Conservation (phyloP, 1,284 basidiomycete genomes). For the Pyrrhoderma noxium region DNA sequence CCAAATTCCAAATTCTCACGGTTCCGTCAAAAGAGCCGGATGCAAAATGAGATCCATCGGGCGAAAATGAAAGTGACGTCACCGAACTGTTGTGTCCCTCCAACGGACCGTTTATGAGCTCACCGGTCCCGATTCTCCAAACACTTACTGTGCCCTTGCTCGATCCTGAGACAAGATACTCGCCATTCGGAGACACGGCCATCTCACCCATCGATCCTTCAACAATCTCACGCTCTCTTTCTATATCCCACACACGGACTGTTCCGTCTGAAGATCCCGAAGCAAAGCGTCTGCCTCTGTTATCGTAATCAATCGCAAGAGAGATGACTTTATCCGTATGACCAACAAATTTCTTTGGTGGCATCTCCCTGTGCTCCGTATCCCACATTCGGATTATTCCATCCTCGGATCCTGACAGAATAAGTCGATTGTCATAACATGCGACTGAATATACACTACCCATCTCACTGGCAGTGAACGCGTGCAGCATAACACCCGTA, state of each 20-base stretch:
- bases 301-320: constrained; percentile 39
- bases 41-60: constrained; percentile 1
- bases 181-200: constrained; percentile 5
- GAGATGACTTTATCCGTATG: neutral
- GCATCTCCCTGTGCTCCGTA: neutral
- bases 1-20: constrained; percentile 18
- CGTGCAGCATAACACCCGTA: neutral
- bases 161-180: constrained; percentile 3
- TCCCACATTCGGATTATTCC: constrained; percentile 1
- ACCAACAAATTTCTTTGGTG: neutral
- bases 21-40: constrained; percentile 13
- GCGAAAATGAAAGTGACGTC: constrained; percentile 9
- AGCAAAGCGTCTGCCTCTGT: constrained; percentile 72
- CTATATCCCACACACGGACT: constrained; percentile 81
- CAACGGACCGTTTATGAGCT: neutral
- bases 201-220: constrained; percentile 23
- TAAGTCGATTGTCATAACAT: neutral
- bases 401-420: constrained; percentile 2
- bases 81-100: constrained; percentile 24
- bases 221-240: constrained; percentile 50
- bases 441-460: neutral
- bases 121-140: neutral
- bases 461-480: neutral
- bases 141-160: neutral
- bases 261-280: constrained; percentile 87